Base-by-base conservation (phyloP, 768 basidiomycete genomes). In the Pleurotus tuber-regium region DNA sequence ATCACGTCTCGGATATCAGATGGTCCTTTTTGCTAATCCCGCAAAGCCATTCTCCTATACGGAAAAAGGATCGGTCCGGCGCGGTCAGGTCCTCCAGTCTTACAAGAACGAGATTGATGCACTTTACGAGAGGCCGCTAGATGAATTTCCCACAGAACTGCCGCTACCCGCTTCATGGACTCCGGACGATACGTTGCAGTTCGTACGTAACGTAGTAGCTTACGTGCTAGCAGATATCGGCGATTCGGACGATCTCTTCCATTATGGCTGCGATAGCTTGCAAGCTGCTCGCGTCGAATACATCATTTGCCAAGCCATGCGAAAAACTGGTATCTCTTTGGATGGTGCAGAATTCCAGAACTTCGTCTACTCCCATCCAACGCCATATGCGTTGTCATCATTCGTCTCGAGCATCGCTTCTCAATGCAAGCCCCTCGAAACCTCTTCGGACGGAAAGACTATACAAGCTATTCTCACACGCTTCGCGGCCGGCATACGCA, bases 1-100 rank as follows among this genome's bases (percentile, higher is more conserved):
- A n/a, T n/a, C n/a, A n/a, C n/a, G n/a, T n/a, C n/a, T n/a, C n/a
- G n/a, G 2, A 41, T 25, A 14, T 7, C n/a, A 70, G 69, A 71
- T 70, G 70, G 63, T 72, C 46, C 35, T 68, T 8, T 59, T 68
- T 35, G 55, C 66, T 6, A 54, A 55, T 1, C 59, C 61, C 4
- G 39, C 52, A 7, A 71, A 70, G 48, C 69, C 70, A 4, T 71
- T 72, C 52, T 52, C 46, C 6, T 66, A 63, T 40, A 72, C 69
- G 2, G 60, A 60, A 8, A 72, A 72, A 54, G 58, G 57, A 33
- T 64, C 65, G 0, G 41, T 64, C 0, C 58, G 63, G 14, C 59
- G 70, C n/a, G 57, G 62, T 23, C 57, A 57, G 24, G 59, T 67
- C 12, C 53, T 70, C n/a, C 56, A 53, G n/a, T 54, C 59, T 2